A percentile compares a stretch with the other conserved stretches of the same genome.
Conservation (phyloP, 345 rosid genomes). For the Geranium brycei region DNA sequence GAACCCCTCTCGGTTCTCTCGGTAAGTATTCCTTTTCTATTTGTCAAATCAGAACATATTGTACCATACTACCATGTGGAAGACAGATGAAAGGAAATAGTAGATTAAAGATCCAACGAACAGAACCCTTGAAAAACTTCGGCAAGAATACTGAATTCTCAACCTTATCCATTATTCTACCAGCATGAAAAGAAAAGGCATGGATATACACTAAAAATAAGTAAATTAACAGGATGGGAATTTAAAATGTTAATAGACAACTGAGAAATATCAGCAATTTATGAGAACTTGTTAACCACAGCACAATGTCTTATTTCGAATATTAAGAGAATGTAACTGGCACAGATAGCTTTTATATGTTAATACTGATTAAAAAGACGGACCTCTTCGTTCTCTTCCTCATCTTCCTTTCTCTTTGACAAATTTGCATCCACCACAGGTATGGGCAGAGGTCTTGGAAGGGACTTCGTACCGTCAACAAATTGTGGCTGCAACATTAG, state of each 20-base stretch:
- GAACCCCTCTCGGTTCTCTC: too few species aligned
- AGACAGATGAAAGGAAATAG: not conserved
- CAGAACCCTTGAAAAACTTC: too few species aligned
- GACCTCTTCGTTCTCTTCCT: conserved; percentile 42
- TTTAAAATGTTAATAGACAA: too few species aligned
- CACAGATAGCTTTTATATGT: not conserved
- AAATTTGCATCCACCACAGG: conserved; percentile 22
- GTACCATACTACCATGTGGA: not conserved
- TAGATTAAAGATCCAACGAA: too few species aligned
- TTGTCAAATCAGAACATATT: not conserved
- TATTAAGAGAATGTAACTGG: not conserved
- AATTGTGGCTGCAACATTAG: conserved; percentile 35
- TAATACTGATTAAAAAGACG: conserved; percentile 6
- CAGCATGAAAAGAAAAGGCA: not conserved
- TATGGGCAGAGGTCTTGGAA: conserved; percentile 68
- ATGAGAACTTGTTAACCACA: not conserved
- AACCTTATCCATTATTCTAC: not conserved
- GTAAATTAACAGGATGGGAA: not conserved
- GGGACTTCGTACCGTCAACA: conserved; percentile 38
- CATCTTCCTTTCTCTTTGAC: conserved; percentile 24
- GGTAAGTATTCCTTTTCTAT: too few species aligned
- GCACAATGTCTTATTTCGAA: not conserved
- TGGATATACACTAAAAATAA: not conserved
- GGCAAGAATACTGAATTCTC: not conserved
- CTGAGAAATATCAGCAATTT: not conserved